Base-by-base conservation (phyloP, 805 yeast genomes). In the Ogataea neopini region DNA sequence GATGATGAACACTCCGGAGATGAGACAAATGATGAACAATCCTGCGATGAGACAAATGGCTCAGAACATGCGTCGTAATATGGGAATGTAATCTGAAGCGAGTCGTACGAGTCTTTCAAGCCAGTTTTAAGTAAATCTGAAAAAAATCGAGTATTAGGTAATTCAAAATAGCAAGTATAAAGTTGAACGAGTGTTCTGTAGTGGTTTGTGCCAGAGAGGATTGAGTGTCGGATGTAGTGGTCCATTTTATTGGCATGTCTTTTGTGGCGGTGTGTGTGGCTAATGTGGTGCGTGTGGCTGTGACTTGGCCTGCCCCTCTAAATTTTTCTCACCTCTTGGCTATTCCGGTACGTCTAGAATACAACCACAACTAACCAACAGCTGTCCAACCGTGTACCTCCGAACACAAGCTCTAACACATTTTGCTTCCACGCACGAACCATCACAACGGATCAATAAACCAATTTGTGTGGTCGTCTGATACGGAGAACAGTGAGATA, bases 41-140 rank as follows among this genome's bases (percentile, higher is more conserved):
- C 91, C 91, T 28, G 81, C 83, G 76, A 82, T 84, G 86, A 80
- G 77, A 58, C 75, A 75, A 53, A 80, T 85, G 86, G 83, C 83
- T 77, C 60, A 59, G 48, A 65, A 58, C 43, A 64, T 66, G 52
- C 61, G 64, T 35, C 52, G 46, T 29, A 54, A 53, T 38, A 53
- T 59, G 47, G 64, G 66, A n/a, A 50, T 59, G 61, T 56, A 45
- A 47, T n/a, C n/a, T n/a, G 30, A 22, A 6, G 25, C 8, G 25
- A 22, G 25, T 5, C 25, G 25, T 5, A 6, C 25, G 25, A 22
- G n/a, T n/a, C n/a, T n/a, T n/a, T n/a, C n/a, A n/a, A n/a, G n/a
- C n/a, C n/a, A n/a, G n/a, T n/a, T n/a, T n/a, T n/a, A n/a, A n/a
- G n/a, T n/a, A n/a, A n/a, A n/a, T n/a, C n/a, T n/a, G n/a, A n/a